Conservation (phyloP, 768 basidiomycete genomes). For the Tricholoma sp. region DNA sequence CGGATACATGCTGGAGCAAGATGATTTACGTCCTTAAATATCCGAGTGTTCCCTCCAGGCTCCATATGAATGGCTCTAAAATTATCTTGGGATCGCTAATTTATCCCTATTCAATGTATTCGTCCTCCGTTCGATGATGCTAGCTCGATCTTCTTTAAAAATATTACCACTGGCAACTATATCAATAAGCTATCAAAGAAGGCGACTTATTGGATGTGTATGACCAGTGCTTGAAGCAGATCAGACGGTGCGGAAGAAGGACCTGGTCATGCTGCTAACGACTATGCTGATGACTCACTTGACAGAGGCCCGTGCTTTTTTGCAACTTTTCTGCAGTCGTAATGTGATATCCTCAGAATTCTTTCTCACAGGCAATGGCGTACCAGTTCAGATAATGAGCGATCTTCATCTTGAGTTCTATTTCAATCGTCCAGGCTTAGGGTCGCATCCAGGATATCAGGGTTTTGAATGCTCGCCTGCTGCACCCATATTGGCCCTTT, state of each 20-base stretch:
- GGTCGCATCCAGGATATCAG: neutral
- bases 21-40: too few species aligned
- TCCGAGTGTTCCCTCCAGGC: too few species aligned
- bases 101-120: too few species aligned
- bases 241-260: neutral
- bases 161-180: neutral
- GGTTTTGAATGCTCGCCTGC: neutral
- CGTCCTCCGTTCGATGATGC: neutral
- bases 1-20: too few species aligned
- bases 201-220: neutral
- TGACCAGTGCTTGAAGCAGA: neutral
- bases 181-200: neutral
- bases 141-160: neutral
- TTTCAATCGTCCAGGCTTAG: neutral
- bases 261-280: neutral
- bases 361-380: neutral
- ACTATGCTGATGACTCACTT: neutral
- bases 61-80: too few species aligned
- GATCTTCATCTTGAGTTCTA: neutral
- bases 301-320: neutral
- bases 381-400: neutral
- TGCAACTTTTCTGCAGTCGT: neutral
- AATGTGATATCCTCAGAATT: neutral
- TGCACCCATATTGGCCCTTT: neutral
- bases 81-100: too few species aligned